These are phyloP conservation scores for Hyphodiscus hymeniophilus DNA, from an alignment of 495 filamentous ascomycete genomes.

Conservation along the genomic window DNA sequence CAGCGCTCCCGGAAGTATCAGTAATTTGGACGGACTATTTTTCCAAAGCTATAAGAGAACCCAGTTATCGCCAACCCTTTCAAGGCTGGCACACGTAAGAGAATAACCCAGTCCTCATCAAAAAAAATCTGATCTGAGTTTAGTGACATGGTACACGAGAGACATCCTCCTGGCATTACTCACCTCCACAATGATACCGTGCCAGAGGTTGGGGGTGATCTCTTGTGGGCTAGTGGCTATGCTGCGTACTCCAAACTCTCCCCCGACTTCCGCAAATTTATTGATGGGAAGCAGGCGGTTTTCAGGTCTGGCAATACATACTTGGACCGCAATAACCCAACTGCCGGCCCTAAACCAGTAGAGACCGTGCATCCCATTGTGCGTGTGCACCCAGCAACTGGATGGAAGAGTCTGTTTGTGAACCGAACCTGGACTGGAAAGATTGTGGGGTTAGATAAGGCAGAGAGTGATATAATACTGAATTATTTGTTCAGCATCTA, in stretches of 20 bases:
- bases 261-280: conserved; percentile 41
- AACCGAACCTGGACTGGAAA: conserved; percentile 48
- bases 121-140: not conserved
- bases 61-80: too few species aligned
- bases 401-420: conserved; percentile 63
- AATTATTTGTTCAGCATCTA: conserved; percentile 41
- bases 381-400: conserved; percentile 54
- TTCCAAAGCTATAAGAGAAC: too few species aligned
- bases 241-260: conserved; percentile 47
- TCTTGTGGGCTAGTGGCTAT: conserved; percentile 46
- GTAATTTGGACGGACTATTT: not conserved
- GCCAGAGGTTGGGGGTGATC: conserved; percentile 42
- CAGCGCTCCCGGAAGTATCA: not conserved
- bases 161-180: conserved; percentile 57
- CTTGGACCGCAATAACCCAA: not conserved
- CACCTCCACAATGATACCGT: conserved; percentile 39
- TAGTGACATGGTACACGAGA: conserved; percentile 37
- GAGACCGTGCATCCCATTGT: conserved; percentile 42
- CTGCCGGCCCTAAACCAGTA: not conserved
- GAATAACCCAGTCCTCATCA: not conserved
- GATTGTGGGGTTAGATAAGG: conserved; percentile 55
- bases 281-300: conserved; percentile 33
- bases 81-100: not conserved
- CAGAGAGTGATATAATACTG: conserved; percentile 53
- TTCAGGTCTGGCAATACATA: conserved; percentile 10